Evolutionary conservation across 2,329 filamentous ascomycete genomes (phyloP).

Genomic region (Diaporthe australafricana): DNA sequence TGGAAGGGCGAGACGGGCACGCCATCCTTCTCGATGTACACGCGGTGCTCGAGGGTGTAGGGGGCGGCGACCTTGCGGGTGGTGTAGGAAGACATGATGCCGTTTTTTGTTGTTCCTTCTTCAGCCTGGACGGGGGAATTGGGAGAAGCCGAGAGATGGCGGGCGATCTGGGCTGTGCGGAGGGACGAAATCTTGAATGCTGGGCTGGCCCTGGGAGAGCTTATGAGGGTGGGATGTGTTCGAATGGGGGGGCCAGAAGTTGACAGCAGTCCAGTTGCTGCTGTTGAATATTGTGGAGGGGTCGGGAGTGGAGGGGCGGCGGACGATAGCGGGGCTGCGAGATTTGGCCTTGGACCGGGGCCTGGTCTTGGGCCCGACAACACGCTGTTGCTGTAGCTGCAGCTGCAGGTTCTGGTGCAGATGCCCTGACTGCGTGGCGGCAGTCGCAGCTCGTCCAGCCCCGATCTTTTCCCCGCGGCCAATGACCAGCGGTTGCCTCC

Average conservation of each 20-base stretch:
- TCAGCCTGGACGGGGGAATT: conserved; percentile 36
- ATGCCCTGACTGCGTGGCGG: background rate
- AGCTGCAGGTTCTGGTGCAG: background rate
- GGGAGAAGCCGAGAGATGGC: conserved; percentile 60
- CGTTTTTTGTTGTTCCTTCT: conserved; percentile 31
- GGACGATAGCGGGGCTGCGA: conserved; percentile 33
- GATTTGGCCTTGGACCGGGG: conserved; percentile 13
- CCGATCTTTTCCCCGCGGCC: background rate
- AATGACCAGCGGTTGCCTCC: conserved; percentile 4
- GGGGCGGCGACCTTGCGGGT: conserved; percentile 89
- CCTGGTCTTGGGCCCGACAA: background rate
- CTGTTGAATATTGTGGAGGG: conserved; percentile 32
- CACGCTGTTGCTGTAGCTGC: background rate
- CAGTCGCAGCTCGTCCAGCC: conserved; percentile 3
- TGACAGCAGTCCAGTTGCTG: conserved; percentile 28
- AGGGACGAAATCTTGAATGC: conserved; percentile 59
- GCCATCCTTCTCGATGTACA: conserved; percentile 99
- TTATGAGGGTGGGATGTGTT: conserved; percentile 24
- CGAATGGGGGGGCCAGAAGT: conserved; percentile 26
- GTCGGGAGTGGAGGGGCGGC: conserved; percentile 33
- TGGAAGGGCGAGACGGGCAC: conserved; percentile 95
- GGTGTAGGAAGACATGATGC: conserved; percentile 75
- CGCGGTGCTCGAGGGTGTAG: conserved; percentile 95
- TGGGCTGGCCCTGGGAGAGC: conserved; percentile 39
- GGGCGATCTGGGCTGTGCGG: conserved; percentile 66